Base-by-base conservation (phyloP, 2,329 filamentous ascomycete genomes). In the Claviceps maximensis region DNA sequence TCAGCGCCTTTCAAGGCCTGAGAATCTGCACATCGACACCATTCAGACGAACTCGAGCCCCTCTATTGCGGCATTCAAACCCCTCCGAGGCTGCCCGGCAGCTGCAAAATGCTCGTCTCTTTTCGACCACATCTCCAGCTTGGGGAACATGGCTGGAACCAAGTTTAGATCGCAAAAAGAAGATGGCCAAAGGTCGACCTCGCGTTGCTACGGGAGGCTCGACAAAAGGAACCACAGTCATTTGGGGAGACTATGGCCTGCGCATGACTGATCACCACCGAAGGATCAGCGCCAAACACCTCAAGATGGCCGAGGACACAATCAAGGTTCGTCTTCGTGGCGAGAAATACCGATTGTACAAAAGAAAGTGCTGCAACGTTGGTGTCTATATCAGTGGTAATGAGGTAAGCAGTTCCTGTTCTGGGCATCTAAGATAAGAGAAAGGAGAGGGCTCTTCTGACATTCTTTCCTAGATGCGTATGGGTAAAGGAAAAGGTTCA, bases 401-500 rank as follows among this genome's bases (percentile, higher is more conserved):
- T 64, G 93, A 98, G 73, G 83, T 85, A 47, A 49, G 54, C 27
- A 48, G 21, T 33, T 29, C n/a, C 15, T 10, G 23, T 33, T 21
- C 23, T 19, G 15, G 29, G 29, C 13, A 17, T 31, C n/a, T 31
- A 27, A 31, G 19, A 21, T 23, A 12, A 9, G 19, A 23, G 7
- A 45, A 7, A 25, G 2, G 42, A 13, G 13, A 15, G 12, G 6
- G 41, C 19, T 44, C 7, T 51, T 21, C 47, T 55, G 25, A 53
- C 44, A 25, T 46, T 52, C 51, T 7, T 23, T 47, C 7, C 7
- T 58, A 84, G 82, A 86, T 89, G 68, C 86, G 93, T 79, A 98
- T 98, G 94, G 93, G 93, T 68, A 98, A 97, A 72, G 93, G 93
- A 71, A 98, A 98, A 69, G 93, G 93, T 61, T 87, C 84, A 57